Evolutionary conservation across 78 protist genomes (phyloP).

Genomic region (Dictyostelium purpureum): DNA sequence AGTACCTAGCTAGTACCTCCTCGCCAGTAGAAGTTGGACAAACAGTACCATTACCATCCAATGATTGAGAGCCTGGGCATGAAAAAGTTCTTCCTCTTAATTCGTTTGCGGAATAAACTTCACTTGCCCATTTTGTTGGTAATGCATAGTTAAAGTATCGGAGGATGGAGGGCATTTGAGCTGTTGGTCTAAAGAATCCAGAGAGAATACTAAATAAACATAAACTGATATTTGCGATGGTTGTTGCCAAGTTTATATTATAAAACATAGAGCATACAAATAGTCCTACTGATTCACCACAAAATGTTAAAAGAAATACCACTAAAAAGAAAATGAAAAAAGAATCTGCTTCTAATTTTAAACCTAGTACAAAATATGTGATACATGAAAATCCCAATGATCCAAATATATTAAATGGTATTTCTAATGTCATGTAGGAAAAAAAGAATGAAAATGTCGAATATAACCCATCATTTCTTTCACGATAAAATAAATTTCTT

Average conservation of each 20-base stretch:
- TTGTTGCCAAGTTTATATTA: slow-evolving; percentile 23
- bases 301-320: background rate
- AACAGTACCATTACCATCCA: slow-evolving; percentile 15
- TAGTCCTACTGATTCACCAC: slow-evolving; percentile 33
- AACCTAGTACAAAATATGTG: slow-evolving; percentile 8
- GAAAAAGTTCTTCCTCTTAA: slow-evolving; percentile 1
- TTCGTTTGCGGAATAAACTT: slow-evolving; percentile 7
- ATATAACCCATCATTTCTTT: slow-evolving; percentile 15
- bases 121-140: slow-evolving; percentile 30
- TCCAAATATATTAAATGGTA: slow-evolving; percentile 4
- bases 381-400: slow-evolving; percentile 5
- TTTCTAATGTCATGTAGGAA: background rate
- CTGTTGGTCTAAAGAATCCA: slow-evolving; percentile 34
- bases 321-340: background rate
- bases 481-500: slow-evolving; percentile 31
- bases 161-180: background rate
- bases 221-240: slow-evolving; percentile 4
- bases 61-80: slow-evolving; percentile 28
- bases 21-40: slow-evolving; percentile 33
- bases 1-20: background rate
- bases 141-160: slow-evolving; percentile 25
- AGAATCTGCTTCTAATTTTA: background rate
- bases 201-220: slow-evolving; percentile 1
- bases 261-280: slow-evolving; percentile 36
- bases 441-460: slow-evolving; percentile 18